phyloP scores from a whole-genome alignment of 2,329 filamentous ascomycete species.

The Septoria petroselini region DNA sequence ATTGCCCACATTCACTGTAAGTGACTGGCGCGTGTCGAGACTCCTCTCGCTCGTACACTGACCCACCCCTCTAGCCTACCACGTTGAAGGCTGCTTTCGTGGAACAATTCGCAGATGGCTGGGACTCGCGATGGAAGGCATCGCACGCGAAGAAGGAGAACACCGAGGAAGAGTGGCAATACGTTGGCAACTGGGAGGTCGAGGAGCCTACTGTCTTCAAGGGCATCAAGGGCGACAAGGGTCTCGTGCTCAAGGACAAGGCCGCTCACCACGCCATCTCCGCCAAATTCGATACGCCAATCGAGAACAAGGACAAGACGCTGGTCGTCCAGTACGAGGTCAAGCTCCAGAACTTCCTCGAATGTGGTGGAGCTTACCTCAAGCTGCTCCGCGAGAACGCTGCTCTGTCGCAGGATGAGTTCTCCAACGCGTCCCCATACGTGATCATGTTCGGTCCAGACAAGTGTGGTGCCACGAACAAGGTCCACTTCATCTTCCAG shows the following conservation, averaged over 20 bases:
- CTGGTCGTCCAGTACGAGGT: conserved; percentile 98
- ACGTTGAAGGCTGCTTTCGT: conserved; percentile 88
- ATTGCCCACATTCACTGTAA: conserved; percentile 28
- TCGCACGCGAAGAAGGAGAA: conserved; percentile 97
- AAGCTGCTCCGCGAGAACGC: conserved; percentile 98
- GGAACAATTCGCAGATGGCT: conserved; percentile 97
- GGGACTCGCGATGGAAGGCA: conserved; percentile 88
- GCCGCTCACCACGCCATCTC: conserved; percentile 99
- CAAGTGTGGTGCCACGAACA: conserved; percentile 99
- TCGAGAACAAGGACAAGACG: conserved; percentile 96
- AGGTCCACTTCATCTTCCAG: conserved; percentile 97
- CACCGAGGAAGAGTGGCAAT: conserved; percentile 87
- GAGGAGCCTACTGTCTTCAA: conserved; percentile 90
- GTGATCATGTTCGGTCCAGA: conserved; percentile 99
- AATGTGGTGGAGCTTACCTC: conserved; percentile 97
- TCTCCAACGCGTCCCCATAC: conserved; percentile 94
- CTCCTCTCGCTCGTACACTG: neutral
- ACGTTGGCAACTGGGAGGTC: conserved; percentile 92
- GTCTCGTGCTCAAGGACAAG: conserved; percentile 95
- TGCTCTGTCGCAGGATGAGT: conserved; percentile 94
- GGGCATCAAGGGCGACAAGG: conserved; percentile 92
- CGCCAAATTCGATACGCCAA: conserved; percentile 93
- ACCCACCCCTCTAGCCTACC: conserved; percentile 63
- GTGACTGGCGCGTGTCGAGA: neutral
- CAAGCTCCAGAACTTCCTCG: conserved; percentile 94